These are phyloP conservation scores for Zymoseptoria passerinii DNA, from an alignment of 2,329 filamentous ascomycete genomes.

Conservation along the genomic window DNA sequence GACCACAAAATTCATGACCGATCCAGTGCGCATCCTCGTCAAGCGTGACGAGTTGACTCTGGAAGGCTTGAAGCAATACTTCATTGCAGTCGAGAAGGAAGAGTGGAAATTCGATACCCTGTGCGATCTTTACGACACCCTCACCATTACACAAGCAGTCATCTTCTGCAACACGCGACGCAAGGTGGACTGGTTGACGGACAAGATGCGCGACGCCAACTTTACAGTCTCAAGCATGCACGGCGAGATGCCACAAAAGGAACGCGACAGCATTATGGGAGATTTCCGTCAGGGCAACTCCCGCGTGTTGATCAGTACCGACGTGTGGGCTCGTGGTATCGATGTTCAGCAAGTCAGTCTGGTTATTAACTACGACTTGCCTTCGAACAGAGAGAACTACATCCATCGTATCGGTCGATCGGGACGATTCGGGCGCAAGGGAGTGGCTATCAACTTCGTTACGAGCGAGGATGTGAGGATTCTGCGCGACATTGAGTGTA, in stretches of 20 bases:
- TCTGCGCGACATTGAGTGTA: slow-evolving; percentile 89
- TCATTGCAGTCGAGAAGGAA: slow-evolving; percentile 98
- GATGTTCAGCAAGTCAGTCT: slow-evolving; percentile 97
- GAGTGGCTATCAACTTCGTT: slow-evolving; percentile 99
- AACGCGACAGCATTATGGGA: slow-evolving; percentile 98
- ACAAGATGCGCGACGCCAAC: slow-evolving; percentile 98
- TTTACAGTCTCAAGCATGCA: slow-evolving; percentile 99
- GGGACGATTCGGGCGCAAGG: slow-evolving; percentile 92
- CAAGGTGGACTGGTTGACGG: slow-evolving; percentile 98
- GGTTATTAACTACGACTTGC: slow-evolving; percentile 98
- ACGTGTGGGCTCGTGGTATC: slow-evolving; percentile 96
- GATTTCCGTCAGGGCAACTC: slow-evolving; percentile 97
- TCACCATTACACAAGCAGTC: slow-evolving; percentile 97
- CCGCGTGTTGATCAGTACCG: slow-evolving; percentile 90
- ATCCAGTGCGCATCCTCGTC: slow-evolving; percentile 90
- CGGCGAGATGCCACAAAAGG: slow-evolving; percentile 97
- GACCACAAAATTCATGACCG: slow-evolving; percentile 99
- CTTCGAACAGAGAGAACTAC: slow-evolving; percentile 98
- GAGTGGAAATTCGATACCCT: slow-evolving; percentile 99
- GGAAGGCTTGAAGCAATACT: slow-evolving; percentile 97
- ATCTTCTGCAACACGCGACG: slow-evolving; percentile 99
- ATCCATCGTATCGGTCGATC: slow-evolving; percentile 97
- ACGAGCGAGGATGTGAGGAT: slow-evolving; percentile 97
- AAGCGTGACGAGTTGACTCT: slow-evolving; percentile 98
- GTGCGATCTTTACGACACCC: slow-evolving; percentile 95